Base-by-base conservation (phyloP, 768 basidiomycete genomes). In the Omphalotus guepiniiformis region DNA sequence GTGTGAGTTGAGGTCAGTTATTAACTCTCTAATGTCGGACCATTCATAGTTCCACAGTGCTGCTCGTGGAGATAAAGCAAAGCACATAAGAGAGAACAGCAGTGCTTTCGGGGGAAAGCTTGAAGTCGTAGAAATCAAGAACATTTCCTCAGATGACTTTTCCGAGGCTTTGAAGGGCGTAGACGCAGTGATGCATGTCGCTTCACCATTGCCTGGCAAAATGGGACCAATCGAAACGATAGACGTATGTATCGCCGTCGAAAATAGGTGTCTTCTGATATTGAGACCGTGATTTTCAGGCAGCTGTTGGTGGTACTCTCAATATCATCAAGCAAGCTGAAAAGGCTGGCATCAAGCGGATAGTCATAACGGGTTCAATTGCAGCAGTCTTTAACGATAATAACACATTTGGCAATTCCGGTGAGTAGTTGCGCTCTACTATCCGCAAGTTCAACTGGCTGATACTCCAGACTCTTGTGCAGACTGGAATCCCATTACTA, bases 81-180 rank as follows among this genome's bases (percentile, higher is more conserved):
- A 55, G 11, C 22, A 19, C 16, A 47, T 60, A 21, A 52, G 44
- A 37, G 32, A 46, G 16, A 29, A 49, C n/a, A 44, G 57, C n/a
- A 37, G 46, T 6, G 29, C 52, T 21, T 51, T 51, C 30, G 53
- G 51, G 9, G 53, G 53, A 32, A 28, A 42, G 6, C 48, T 63
- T 36, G 58, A 61, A 39, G 49, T 60, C 4, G 55, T 60, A 2
- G 25, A 40, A 19, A 50, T 63, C 21, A 36, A 53, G 23, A 58
- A 63, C 47, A 47, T 63, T 27, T 42, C 47, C 11, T 48, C 48
- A 7, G 58, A 52, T n/a, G 53, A 60, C 23, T 73, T 77, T 51
- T 69, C 74, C 46, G 71, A 74, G 28, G 72, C 66, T 5, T 65
- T 76, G 54, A 67, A 71, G 56, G 74, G 70, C 16, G 68, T 76